These are phyloP conservation scores for Noccaea bulbosa DNA, from an alignment of 345 rosid species.

Conservation along the genomic window DNA sequence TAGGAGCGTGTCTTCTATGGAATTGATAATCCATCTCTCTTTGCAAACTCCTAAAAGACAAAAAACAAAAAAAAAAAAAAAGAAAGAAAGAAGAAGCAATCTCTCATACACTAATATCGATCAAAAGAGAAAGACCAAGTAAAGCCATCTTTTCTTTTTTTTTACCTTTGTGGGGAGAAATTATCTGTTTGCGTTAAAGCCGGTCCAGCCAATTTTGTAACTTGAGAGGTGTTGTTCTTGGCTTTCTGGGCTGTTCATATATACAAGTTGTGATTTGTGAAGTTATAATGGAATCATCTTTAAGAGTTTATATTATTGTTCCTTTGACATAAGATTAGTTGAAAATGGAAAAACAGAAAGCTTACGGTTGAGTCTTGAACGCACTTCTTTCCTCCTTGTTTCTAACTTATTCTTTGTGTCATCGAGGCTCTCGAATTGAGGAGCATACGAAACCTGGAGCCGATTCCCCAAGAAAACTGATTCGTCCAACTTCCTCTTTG, in stretches of 20 bases:
- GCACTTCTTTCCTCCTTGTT: constrained; percentile 74
- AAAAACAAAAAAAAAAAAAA: too few relatives aligned
- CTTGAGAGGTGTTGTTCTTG: constrained; percentile 22
- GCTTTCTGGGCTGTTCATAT: constrained; percentile 35
- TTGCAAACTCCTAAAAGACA: constrained; percentile 39
- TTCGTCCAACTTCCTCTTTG: constrained; percentile 88
- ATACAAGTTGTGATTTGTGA: constrained; percentile 3
- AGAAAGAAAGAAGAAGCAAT: not conserved
- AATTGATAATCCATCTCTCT: constrained; percentile 45
- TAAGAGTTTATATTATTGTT: not conserved
- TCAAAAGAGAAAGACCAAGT: not conserved
- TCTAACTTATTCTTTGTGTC: constrained; percentile 88
- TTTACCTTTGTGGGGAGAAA: constrained; percentile 30
- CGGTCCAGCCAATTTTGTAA: constrained; percentile 19
- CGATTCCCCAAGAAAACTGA: constrained; percentile 71
- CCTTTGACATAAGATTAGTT: not conserved
- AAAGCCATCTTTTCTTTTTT: not conserved
- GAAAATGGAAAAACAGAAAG: not conserved
- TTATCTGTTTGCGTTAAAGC: constrained; percentile 2
- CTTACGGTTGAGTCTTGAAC: constrained; percentile 66
- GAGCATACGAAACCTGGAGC: constrained; percentile 77
- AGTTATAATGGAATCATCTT: not conserved
- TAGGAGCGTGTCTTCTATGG: constrained; percentile 42
- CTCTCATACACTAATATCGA: not conserved
- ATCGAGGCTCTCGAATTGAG: constrained; percentile 67